These are phyloP conservation scores for Leavenworthia alabamica DNA, from an alignment of 345 rosid genomes.

Conservation along the genomic window DNA sequence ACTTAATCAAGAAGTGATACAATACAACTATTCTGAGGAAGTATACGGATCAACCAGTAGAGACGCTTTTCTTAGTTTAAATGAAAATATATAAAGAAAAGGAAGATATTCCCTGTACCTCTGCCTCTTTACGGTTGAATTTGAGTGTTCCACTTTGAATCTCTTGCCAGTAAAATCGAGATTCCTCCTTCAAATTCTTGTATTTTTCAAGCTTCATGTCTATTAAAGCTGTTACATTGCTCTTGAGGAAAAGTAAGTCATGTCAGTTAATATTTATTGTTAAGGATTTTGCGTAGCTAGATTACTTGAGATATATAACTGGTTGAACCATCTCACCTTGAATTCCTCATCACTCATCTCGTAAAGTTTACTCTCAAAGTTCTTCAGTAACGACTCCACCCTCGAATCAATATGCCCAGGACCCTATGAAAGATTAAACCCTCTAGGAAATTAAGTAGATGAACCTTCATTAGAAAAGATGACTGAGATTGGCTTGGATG, in stretches of 20 bases:
- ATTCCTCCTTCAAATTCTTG: conserved; percentile 84
- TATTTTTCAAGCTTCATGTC: conserved; percentile 91
- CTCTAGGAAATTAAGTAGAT: not conserved
- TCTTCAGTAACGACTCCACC: conserved; percentile 64
- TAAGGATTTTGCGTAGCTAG: conserved; percentile 3
- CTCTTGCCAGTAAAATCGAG: conserved; percentile 66
- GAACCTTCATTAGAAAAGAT: not conserved
- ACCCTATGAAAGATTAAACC: conserved; percentile 37
- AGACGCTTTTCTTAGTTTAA: not conserved
- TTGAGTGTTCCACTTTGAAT: conserved; percentile 59
- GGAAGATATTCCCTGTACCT: conserved; percentile 40
- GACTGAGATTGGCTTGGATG: not conserved
- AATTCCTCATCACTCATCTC: conserved; percentile 78
- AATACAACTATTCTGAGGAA: not conserved
- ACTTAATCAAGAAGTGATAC: not conserved
- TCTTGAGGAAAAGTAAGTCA: conserved; percentile 37
- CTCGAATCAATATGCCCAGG: conserved; percentile 75
- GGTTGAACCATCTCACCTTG: conserved; percentile 41
- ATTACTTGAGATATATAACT: not conserved
- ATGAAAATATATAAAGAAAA: not conserved
- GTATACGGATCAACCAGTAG: not conserved
- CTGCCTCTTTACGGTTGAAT: conserved; percentile 69
- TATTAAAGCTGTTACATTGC: conserved; percentile 69
- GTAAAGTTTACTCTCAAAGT: conserved; percentile 55
- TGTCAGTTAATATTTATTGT: not conserved